These are phyloP conservation scores for Trichosporon asahii DNA, from an alignment of 1,284 basidiomycete species.

Conservation along the genomic window DNA sequence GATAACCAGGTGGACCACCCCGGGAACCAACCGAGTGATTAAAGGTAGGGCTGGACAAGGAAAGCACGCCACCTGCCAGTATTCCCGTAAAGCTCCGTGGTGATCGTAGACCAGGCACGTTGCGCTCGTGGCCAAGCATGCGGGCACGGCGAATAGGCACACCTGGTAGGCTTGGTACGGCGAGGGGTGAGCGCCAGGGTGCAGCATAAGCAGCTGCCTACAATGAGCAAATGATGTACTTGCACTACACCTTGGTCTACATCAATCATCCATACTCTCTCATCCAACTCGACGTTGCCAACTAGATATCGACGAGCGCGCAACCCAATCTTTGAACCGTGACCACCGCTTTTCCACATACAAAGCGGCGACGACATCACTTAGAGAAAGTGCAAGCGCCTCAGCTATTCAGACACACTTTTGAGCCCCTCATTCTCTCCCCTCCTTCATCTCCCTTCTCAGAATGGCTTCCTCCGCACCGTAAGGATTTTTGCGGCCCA, in stretches of 20 bases:
- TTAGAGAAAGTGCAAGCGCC: not conserved
- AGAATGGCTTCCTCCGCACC: conserved; percentile 51
- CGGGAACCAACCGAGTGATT: not conserved
- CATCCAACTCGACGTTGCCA: not conserved
- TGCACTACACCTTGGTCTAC: not conserved
- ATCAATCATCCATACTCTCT: not conserved
- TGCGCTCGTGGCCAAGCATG: not conserved
- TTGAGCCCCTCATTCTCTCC: not conserved
- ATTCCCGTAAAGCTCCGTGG: not conserved
- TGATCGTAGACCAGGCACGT: not conserved
- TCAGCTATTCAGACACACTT: not conserved
- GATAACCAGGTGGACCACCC: conserved; percentile 7
- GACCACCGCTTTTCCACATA: not conserved
- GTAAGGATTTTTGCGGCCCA: conserved; percentile 20
- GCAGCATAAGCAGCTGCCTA: not conserved
- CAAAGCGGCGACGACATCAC: not conserved
- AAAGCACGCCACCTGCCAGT: not conserved
- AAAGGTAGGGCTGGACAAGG: not conserved
- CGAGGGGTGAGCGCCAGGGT: no score
- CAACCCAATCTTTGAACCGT: not conserved
- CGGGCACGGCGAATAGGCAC: not conserved
- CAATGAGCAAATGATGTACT: not conserved
- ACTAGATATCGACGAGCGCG: not conserved
- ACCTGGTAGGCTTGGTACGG: not conserved
- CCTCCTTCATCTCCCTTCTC: not conserved